Percentiles rank a stretch among this genome's conserved stretches.
Conservation (phyloP, 202 grass and related monocot genomes). For the Zizania palustris region DNA sequence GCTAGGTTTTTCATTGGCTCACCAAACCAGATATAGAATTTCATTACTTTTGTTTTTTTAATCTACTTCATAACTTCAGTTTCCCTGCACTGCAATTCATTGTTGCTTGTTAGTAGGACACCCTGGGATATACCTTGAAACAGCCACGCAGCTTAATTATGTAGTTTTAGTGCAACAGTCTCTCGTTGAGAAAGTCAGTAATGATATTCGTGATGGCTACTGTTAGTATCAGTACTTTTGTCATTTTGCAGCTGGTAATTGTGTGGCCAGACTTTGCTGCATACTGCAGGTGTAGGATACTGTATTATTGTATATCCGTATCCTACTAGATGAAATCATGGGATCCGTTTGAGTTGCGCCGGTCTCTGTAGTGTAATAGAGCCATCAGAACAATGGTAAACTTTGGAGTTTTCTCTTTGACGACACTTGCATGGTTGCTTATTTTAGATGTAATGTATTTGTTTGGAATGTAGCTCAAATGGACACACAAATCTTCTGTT, state of each 20-base stretch:
- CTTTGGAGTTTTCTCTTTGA: constrained; percentile 28
- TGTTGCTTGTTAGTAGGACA: background rate
- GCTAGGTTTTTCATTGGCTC: too few relatives aligned
- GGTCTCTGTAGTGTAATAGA: background rate
- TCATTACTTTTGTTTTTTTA: background rate
- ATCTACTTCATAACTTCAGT: background rate
- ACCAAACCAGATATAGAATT: constrained; percentile 14
- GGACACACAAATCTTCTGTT: background rate
- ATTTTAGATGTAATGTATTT: constrained; percentile 19
- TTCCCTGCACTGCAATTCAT: background rate
- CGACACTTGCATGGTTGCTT: background rate
- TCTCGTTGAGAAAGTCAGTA: background rate
- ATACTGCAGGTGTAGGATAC: constrained; percentile 23
- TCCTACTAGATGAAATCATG: too few relatives aligned
- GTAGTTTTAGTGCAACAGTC: background rate
- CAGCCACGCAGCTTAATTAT: background rate
- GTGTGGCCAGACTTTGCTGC: constrained; percentile 14
- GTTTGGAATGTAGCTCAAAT: background rate
- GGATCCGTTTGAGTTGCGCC: too few relatives aligned
- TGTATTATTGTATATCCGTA: background rate
- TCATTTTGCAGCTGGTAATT: constrained; percentile 25
- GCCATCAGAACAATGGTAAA: background rate
- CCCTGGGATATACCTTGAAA: background rate
- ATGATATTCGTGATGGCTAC: background rate
- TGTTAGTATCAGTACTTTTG: constrained; percentile 20